A percentile compares a stretch with the other conserved stretches of the same genome.
phyloP scores from a whole-genome alignment of 805 yeast genomes.

The Zygosaccharomyces siamensis region DNA sequence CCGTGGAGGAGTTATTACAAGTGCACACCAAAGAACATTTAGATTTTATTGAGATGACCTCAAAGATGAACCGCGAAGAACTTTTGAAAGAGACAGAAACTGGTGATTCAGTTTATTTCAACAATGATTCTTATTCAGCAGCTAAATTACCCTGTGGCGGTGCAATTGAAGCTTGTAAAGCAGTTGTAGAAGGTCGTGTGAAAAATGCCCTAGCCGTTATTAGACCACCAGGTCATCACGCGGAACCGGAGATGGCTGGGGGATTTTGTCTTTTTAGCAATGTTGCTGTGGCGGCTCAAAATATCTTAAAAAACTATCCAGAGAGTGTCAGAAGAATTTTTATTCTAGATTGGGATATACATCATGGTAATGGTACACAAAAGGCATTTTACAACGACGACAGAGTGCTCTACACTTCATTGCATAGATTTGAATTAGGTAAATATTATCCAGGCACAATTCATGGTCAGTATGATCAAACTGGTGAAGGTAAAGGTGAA shows the following conservation, averaged over 20 bases:
- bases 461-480: constrained; percentile 74
- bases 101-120: constrained; percentile 93
- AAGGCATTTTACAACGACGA: constrained; percentile 86
- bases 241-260: constrained; percentile 95
- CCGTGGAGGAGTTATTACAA: constrained; percentile 73
- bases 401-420: constrained; percentile 81
- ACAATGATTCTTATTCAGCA: constrained; percentile 79
- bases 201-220: constrained; percentile 92
- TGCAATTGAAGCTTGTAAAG: constrained; percentile 90
- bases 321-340: constrained; percentile 81
- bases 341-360: constrained; percentile 96
- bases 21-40: constrained; percentile 85
- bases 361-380: constrained; percentile 98
- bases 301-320: constrained; percentile 75
- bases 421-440: constrained; percentile 90
- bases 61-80: constrained; percentile 69
- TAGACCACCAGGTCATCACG: constrained; percentile 99
- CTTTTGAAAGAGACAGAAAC: constrained; percentile 77
- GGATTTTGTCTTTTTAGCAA: constrained; percentile 95
- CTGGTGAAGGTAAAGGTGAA: constrained; percentile 81
- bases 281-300: constrained; percentile 94
- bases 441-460: constrained; percentile 90
- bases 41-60: constrained; percentile 68
- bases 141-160: constrained; percentile 96
- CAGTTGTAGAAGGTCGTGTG: constrained; percentile 89